Percentiles rank a stretch among this genome's conserved stretches.
phyloP scores from a whole-genome alignment of 768 basidiomycete species.

The Cyathus striatus region DNA sequence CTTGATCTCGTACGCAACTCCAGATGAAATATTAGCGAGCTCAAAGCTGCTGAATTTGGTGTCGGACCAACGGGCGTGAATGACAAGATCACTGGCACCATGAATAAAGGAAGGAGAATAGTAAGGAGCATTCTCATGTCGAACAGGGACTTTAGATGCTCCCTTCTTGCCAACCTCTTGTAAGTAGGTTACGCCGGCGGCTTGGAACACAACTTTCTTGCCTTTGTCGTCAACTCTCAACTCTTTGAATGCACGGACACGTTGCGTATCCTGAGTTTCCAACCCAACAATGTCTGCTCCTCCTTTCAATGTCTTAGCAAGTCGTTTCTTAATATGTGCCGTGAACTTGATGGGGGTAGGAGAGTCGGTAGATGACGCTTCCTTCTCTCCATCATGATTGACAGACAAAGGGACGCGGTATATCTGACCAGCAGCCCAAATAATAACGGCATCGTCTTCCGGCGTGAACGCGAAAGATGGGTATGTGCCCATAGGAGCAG shows the following conservation, averaged over 20 bases:
- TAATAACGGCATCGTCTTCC: constrained; percentile 51
- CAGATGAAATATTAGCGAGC: constrained; percentile 46
- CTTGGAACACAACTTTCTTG: constrained; percentile 55
- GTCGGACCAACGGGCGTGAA: constrained; percentile 71
- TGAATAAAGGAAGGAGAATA: constrained; percentile 68
- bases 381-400: constrained; percentile 50
- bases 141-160: constrained; percentile 39
- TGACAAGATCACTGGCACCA: constrained; percentile 39
- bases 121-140: constrained; percentile 44
- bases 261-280: constrained; percentile 49
- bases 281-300: constrained; percentile 43
- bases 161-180: constrained; percentile 32
- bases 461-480: constrained; percentile 71
- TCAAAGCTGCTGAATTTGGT: constrained; percentile 59
- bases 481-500: constrained; percentile 77
- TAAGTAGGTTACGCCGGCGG: constrained; percentile 54
- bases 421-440: constrained; percentile 74
- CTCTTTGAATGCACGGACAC: constrained; percentile 59
- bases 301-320: constrained; percentile 56
- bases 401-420: constrained; percentile 50
- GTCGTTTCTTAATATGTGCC: constrained; percentile 57
- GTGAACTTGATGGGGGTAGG: constrained; percentile 52
- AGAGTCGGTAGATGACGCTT: constrained; percentile 26
- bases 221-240: constrained; percentile 54
- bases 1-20: constrained; percentile 39